Base-by-base conservation (phyloP, 768 basidiomycete species). In the Tylopilus felleus region DNA sequence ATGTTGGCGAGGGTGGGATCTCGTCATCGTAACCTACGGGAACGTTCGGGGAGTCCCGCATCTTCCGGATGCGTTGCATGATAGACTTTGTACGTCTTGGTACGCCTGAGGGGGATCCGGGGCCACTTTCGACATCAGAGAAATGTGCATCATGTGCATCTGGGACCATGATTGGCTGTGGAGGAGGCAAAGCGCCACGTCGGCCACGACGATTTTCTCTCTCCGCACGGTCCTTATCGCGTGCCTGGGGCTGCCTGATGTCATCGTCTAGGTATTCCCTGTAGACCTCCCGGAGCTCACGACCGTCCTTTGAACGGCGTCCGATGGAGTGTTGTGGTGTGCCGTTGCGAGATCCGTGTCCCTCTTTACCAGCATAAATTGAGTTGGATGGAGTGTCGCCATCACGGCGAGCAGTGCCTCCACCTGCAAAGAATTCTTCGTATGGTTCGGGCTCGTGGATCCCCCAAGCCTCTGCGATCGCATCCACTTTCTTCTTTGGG, bases 381-480 rank as follows among this genome's bases (percentile, higher is more conserved):
- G 86, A 87, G 63, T 79, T 83, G 33, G 84, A 73, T 13, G 83
- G 81, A 6, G 85, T 83, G n/a, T 71, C 69, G 46, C 83, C 84
- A 25, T 77, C 80, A 46, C 65, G 71, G 58, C 64, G 78, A 52
- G 60, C 68, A 49, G 58, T 70, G 53, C 87, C 86, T 41, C 88
- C 87, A 19, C 89, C 92, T 22, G 90, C 90, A 58, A 83, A 88
- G 66, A 93, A 94, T 62, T 94, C 91, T 62, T 94, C 91, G 62
- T 80, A 93, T 8, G 92, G 92, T 65, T 94, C 92, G 5, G 92
- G 92, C 63, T 93, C 92, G 61, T 92, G 89, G 47, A 90, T 91
- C 35, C 92, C 92, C 92, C 92, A 93, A 1, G 92, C 92, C 71
- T 93, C 92, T 43, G 91, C 91, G 54, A 94, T 85, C 35, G 88